Base-by-base conservation (phyloP, 2,329 filamentous ascomycete species). In the Emydomyces testavorans region DNA sequence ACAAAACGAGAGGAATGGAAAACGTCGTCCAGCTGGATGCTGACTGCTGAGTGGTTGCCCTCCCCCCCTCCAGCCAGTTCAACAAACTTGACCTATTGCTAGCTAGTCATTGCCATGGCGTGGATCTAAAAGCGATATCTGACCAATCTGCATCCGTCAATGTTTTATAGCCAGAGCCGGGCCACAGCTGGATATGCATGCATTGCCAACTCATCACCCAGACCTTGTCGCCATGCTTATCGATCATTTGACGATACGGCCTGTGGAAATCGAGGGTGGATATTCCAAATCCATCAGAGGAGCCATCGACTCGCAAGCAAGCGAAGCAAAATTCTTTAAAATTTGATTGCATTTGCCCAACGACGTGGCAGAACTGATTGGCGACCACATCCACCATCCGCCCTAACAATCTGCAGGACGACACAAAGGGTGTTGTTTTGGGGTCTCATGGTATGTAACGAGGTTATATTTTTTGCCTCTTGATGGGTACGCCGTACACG, bases 151-250 rank as follows among this genome's bases (percentile, higher is more conserved):
- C 13, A 18, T 11, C 1, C 32, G 32, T 32, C 42, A 45, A 45
- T 16, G 31, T 36, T n/a, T n/a, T 23, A 21, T 32, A 20, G 42
- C 51, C 44, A 26, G n/a, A n/a, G n/a, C n/a, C n/a, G n/a, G n/a
- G 20, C n/a, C 35, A 32, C 34, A 48, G 38, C 38, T 41, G 46
- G 36, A 34, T 38, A 51, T 50, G 52, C 53, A 54, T 56, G 56
- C 56, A 58, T 34, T 58, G 56, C 56, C 56, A 58, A 52, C 56
- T 48, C 54, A 56, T 56, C 54, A 51, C 10, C 48, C 21, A 49
- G 44, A 45, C 49, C 49, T 39, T 42, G 47, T 46, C 47, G 36
- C 44, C 39, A 43, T 53, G 50, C 52, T 36, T 26, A 36, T 29
- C 50, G 44, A 35, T 52, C 50, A 53, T 53, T 52, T 48, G 46